Evolutionary conservation across 1,139 yeast genomes (phyloP), one percentile per base, ranked within the genome.

Genomic region (Blastobotrys elegans): DNA sequence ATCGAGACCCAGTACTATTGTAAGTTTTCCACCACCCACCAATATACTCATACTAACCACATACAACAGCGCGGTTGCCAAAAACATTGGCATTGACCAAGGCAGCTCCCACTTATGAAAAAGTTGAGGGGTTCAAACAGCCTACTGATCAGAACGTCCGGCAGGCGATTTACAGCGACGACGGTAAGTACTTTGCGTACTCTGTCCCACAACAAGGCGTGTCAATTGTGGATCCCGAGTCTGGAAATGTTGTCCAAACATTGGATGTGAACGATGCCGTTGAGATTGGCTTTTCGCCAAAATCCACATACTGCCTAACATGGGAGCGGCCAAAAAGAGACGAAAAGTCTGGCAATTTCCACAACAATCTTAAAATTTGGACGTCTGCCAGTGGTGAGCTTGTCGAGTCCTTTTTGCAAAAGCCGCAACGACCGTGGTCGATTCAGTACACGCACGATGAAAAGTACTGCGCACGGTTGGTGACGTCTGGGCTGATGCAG

Each of bases 361-460:
- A 68, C 48, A 80, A 87, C 54, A 90, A 90, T 66, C 86, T 90
- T 56, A 80, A 81, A 61, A 76, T 92, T 50, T 88, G 85, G 78
- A 75, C 77, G 55, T 64, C 68, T 37, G 57, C 56, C 20, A 66
- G 68, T 14, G 71, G 77, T 36, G 70, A 75, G 46, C 73, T 80
- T 42, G 69, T 80, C 43, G 80, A 76, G 56, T 79, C 80, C 56
- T 90, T 87, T 75, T 73, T 85, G 47, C 85, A 86, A 55, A 87
- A 84, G 66, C 81, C 82, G 50, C 97, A 92, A 70, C 79, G 80
- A 52, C 94, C 92, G 27, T 90, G 98, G 96, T 82, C 80, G 61
- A 85, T 95, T 30, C 96, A 88, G 69, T 88, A 84, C 65, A 84
- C 95, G 13, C 75, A 76, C 51, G 94, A 88, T 64, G 92, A 88